Evolutionary conservation across 2,329 filamentous ascomycete species (phyloP).

Genomic region (Dactylonectria macrodidyma): DNA sequence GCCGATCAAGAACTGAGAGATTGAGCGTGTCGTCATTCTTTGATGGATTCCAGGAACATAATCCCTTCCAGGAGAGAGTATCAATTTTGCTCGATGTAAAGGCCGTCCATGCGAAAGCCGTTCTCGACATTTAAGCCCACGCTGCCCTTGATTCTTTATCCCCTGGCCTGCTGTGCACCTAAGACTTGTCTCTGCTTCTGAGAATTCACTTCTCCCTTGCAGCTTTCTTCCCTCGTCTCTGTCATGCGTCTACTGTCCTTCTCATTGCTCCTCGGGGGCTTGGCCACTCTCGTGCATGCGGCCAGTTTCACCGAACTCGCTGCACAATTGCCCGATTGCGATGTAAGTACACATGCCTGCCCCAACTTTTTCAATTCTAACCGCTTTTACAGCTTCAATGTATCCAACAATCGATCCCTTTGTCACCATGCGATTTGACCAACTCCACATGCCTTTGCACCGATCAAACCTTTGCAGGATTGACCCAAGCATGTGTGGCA

Average conservation of each 20-base stretch:
- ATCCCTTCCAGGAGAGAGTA: neutral
- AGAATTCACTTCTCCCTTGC: neutral
- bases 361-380: conserved; percentile 6
- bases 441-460: conserved; percentile 39
- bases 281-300: conserved; percentile 30
- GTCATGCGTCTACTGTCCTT: conserved; percentile 33
- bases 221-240: neutral
- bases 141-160: neutral
- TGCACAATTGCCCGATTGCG: conserved; percentile 30
- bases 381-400: conserved; percentile 30
- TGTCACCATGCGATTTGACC: conserved; percentile 32
- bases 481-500: conserved; percentile 34
- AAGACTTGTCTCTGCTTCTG: neutral
- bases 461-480: conserved; percentile 30
- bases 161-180: neutral
- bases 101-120: neutral
- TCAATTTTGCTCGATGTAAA: neutral
- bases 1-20: neutral
- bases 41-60: neutral
- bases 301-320: conserved; percentile 34
- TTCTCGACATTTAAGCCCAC: neutral
- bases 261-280: conserved; percentile 16
- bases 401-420: conserved; percentile 27
- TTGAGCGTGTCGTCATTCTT: neutral
- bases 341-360: conserved; percentile 16